Evolutionary conservation across 257 asterid species (phyloP).

Genomic region (Pogostemon cablin): DNA sequence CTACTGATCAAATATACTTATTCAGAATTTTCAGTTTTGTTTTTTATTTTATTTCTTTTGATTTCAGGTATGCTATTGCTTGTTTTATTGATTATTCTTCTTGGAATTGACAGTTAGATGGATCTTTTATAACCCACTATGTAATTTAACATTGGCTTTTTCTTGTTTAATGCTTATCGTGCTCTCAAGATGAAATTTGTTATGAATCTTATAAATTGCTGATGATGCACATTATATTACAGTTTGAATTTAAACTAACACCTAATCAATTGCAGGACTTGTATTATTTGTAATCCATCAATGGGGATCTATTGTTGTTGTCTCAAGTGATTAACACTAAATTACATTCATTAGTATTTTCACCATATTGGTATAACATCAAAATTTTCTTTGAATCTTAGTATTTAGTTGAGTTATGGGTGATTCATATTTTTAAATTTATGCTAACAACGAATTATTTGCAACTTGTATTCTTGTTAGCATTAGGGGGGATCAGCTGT

Average conservation of each 20-base stretch:
- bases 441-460: background rate
- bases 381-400: background rate
- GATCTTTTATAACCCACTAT: conserved; percentile 70
- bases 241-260: background rate
- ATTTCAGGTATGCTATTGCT: conserved; percentile 63
- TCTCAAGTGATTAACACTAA: background rate
- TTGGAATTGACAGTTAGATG: conserved; percentile 71
- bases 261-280: background rate
- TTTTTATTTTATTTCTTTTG: background rate
- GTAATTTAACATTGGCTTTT: conserved; percentile 5
- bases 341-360: background rate
- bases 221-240: background rate
- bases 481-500: background rate
- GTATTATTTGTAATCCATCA: conserved; percentile 10
- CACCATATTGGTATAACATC: background rate
- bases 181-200: background rate
- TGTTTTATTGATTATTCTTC: conserved; percentile 54
- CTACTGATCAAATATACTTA: background rate
- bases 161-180: background rate
- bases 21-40: background rate
- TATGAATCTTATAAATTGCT: background rate
- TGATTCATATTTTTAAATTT: background rate
- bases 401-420: background rate
- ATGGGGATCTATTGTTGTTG: background rate
- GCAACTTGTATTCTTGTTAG: background rate